Base-by-base conservation (phyloP, 352 stramenopile genomes). In the Phytophthora constricta region DNA sequence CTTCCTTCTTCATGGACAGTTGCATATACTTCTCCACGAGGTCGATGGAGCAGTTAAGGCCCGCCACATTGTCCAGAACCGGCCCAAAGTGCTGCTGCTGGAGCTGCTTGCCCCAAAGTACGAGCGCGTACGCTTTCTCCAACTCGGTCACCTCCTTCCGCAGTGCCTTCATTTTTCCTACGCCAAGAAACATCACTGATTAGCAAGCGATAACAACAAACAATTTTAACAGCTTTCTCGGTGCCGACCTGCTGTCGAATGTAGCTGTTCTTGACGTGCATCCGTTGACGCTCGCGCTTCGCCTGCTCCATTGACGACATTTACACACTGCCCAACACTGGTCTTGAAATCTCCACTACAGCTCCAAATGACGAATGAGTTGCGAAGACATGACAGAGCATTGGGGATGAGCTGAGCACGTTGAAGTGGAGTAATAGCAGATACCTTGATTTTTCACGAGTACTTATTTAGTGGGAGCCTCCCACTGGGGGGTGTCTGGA, bases 241-340 rank as follows among this genome's bases (percentile, higher is more conserved):
- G 11, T 37, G 1, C 22, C 5, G 19, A 80, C 77, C 62, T 76
- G 69, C 42, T 80, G 68, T 2, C 75, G 65, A 46, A 82, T 66
- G 65, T 86, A 84, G 50, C 66, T 81, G 46, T 76, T 72, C 51
- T 74, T 79, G 34, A 90, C 84, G 57, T 90, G 74, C 59, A 82
- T 65, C n/a, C 81, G 80, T 63, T 92, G 82, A 9, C 80, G 77
- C 56, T 72, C 76, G n/a, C 84, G 78, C 45, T 62, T 76, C 20
- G 55, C 46, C 22, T 72, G 67, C 4, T 66, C 68, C 10, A 34
- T 27, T 8, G 34, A 43, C 65, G 64, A 46, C 39, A 14, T 46
- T 46, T 46, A 7, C 39, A n/a, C 39, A 14, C 13, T 9, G 60
- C 17, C n/a, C n/a, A n/a, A n/a, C n/a, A n/a, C n/a, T n/a, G 49